Evolutionary conservation across 2,329 filamentous ascomycete species (phyloP).

Genomic region (Microsporum ferrugineum): DNA sequence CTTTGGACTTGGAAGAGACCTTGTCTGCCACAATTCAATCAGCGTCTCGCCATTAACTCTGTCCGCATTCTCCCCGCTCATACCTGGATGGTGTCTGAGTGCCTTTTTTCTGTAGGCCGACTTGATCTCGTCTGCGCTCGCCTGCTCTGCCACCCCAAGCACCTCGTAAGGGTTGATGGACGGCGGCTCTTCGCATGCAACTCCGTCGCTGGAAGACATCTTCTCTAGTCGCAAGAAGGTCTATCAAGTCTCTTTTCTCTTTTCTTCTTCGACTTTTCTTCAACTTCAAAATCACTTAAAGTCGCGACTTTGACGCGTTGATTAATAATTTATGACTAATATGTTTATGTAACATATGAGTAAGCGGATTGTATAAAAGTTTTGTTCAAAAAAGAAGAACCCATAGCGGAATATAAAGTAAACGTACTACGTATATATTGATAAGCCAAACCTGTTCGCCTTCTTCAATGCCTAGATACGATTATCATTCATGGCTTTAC

Average conservation of each 20-base stretch:
- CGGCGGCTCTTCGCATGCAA: constrained; percentile 44
- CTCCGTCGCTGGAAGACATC: background rate
- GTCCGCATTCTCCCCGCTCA: constrained; percentile 11
- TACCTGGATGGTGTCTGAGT: constrained; percentile 76
- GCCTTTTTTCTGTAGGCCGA: constrained; percentile 84
- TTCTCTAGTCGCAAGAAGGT: background rate
- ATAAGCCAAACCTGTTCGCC: no score
- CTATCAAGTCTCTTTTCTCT: no score
- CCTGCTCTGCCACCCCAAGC: constrained; percentile 57
- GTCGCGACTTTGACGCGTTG: background rate
- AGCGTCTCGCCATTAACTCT: background rate
- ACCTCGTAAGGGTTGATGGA: constrained; percentile 68
- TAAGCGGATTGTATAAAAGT: no score
- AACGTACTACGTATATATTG: no score
- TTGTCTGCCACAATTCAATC: constrained; percentile 51
- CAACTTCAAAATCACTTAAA: no score
- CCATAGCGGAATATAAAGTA: no score
- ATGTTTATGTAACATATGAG: no score
- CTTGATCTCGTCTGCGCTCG: constrained; percentile 71
- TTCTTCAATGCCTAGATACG: no score
- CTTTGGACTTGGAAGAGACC: constrained; percentile 54
- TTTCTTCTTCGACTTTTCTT: no score
- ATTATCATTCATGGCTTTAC: no score
- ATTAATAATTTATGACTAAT: background rate
- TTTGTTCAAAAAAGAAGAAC: no score